Conservation (phyloP, 768 basidiomycete genomes). For the Wakefieldia striispora region DNA sequence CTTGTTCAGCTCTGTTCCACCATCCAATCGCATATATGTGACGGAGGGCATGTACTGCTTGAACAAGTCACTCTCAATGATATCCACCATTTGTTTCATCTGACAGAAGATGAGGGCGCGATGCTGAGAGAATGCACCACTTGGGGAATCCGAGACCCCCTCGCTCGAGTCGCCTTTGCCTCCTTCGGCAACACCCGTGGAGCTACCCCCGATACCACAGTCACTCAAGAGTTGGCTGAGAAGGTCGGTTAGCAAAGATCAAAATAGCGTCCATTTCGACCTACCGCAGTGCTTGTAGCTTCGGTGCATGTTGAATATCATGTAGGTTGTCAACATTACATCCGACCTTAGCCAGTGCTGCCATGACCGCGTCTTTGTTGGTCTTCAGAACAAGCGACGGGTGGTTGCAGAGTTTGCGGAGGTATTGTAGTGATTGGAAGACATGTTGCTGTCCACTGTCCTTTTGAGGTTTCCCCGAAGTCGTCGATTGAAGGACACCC, state of each 20-base stretch:
- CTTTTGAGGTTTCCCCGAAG: constrained; percentile 32
- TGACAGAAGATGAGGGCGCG: constrained; percentile 99
- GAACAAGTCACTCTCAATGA: constrained; percentile 94
- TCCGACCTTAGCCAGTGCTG: constrained; percentile 57
- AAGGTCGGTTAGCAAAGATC: constrained; percentile 4
- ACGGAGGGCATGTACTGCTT: constrained; percentile 90
- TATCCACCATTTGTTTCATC: constrained; percentile 98
- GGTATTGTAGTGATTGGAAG: constrained; percentile 95
- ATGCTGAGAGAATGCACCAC: constrained; percentile 80
- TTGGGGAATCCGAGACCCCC: constrained; percentile 43
- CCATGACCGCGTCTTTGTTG: constrained; percentile 53
- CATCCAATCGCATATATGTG: constrained; percentile 98
- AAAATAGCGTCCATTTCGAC: constrained; percentile 20
- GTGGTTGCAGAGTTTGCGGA: constrained; percentile 97
- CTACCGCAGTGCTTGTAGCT: constrained; percentile 86
- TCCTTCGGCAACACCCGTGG: constrained; percentile 44
- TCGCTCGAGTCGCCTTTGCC: constrained; percentile 70
- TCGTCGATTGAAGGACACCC: constrained; percentile 54
- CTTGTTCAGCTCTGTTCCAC: constrained; percentile 86
- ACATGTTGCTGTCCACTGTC: constrained; percentile 74
- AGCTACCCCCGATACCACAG: constrained; percentile 81
- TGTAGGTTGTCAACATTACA: constrained; percentile 47
- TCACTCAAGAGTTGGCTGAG: constrained; percentile 87
- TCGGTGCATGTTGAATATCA: constrained; percentile 92
- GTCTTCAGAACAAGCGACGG: constrained; percentile 87